phyloP scores from a whole-genome alignment of 768 basidiomycete species.

The Lactarius indigo region DNA sequence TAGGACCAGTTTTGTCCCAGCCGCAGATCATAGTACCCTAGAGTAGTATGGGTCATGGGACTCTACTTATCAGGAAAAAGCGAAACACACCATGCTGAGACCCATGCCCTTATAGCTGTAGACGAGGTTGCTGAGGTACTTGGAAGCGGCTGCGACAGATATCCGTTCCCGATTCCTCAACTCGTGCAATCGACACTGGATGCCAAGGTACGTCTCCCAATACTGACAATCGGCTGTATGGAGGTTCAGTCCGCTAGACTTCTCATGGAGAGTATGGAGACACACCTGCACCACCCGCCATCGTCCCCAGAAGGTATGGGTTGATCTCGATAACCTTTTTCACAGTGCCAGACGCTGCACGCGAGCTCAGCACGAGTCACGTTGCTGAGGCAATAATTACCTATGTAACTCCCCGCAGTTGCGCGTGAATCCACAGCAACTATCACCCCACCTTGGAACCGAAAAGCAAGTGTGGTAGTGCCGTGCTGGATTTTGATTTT shows the following conservation, averaged over 20 bases:
- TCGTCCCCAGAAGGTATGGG: conserved; percentile 96
- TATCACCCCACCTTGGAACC: conserved; percentile 94
- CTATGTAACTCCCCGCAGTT: conserved; percentile 95
- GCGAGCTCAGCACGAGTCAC: neutral
- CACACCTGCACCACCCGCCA: conserved; percentile 97
- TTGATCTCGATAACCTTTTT: conserved; percentile 99
- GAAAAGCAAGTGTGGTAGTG: conserved; percentile 96
- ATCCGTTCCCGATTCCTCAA: conserved; percentile 95
- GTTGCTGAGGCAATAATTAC: conserved; percentile 41
- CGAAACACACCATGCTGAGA: conserved; percentile 81
- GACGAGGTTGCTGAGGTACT: conserved; percentile 95
- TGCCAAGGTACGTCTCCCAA: conserved; percentile 99
- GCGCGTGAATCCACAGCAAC: conserved; percentile 99
- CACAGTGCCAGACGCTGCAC: conserved; percentile 87
- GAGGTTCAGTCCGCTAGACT: neutral
- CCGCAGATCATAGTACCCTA: conserved; percentile 99
- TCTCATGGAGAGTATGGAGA: conserved; percentile 18
- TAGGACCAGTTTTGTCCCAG: conserved; percentile 98
- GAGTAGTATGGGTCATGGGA: conserved; percentile 7
- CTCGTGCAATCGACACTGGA: conserved; percentile 96
- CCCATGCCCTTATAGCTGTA: conserved; percentile 99
- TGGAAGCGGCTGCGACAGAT: conserved; percentile 98
- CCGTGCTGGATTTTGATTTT: conserved; percentile 98
- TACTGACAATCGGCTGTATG: conserved; percentile 85
- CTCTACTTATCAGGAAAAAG: neutral